A percentile compares a stretch with the other conserved stretches of the same genome.
Evolutionary conservation across 345 rosid species (phyloP).

Genomic region (Boechera retrofracta): DNA sequence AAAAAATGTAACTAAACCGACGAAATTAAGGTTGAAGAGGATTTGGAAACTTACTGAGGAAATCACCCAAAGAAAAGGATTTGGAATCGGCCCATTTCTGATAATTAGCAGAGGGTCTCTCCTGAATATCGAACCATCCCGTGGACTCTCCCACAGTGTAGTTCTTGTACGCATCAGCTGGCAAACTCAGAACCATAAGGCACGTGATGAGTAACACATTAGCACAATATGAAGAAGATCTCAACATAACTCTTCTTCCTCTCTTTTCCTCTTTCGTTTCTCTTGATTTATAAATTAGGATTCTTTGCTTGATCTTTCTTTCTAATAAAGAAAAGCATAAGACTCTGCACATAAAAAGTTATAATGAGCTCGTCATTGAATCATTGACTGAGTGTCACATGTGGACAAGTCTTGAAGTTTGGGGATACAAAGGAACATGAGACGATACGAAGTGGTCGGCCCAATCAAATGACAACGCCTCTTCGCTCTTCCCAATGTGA

Average conservation of each 20-base stretch:
- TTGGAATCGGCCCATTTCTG: slow-evolving; percentile 86
- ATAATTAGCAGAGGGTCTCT: slow-evolving; percentile 64
- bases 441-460: slow-evolving; percentile 31
- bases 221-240: slow-evolving; percentile 23
- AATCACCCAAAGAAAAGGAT: slow-evolving; percentile 86
- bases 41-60: slow-evolving; percentile 67
- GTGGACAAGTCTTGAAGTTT: slow-evolving; percentile 41
- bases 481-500: slow-evolving; percentile 34
- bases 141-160: slow-evolving; percentile 84
- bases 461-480: slow-evolving; percentile 29
- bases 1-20: not conserved
- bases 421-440: slow-evolving; percentile 33
- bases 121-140: slow-evolving; percentile 69
- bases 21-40: not conserved
- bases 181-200: slow-evolving; percentile 28
- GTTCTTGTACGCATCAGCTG: slow-evolving; percentile 72
- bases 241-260: slow-evolving; percentile 17
- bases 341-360: slow-evolving; percentile 30
- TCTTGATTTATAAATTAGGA: not conserved
- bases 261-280: not conserved
- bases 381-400: slow-evolving; percentile 29
- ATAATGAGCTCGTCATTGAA: slow-evolving; percentile 19
- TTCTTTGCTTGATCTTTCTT: slow-evolving; percentile 11
- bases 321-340: slow-evolving; percentile 26
- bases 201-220: slow-evolving; percentile 14